Evolutionary conservation across 441 rosid species (phyloP).

Genomic region (Arabidopsis hybrid): DNA sequence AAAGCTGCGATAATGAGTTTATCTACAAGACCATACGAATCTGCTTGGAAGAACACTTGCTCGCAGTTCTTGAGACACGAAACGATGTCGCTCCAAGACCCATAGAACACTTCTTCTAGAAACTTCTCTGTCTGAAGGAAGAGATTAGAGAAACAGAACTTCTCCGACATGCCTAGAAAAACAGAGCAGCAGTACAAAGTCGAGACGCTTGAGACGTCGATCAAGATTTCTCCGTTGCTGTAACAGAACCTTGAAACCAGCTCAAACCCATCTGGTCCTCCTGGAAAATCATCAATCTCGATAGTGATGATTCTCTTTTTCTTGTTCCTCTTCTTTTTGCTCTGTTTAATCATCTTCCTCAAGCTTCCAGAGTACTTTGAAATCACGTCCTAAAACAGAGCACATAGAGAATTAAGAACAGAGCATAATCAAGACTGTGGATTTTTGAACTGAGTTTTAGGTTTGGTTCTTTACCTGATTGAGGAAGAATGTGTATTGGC

Average conservation of each 20-base stretch:
- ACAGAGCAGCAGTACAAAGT: slow-evolving; percentile 67
- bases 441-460: background rate
- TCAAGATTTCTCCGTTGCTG: slow-evolving; percentile 46
- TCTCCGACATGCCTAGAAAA: slow-evolving; percentile 67
- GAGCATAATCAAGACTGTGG: background rate
- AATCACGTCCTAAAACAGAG: slow-evolving; percentile 52
- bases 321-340: slow-evolving; percentile 51
- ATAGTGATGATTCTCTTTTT: slow-evolving; percentile 45
- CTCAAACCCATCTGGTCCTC: slow-evolving; percentile 78
- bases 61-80: slow-evolving; percentile 63
- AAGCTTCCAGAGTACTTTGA: slow-evolving; percentile 56
- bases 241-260: slow-evolving; percentile 71
- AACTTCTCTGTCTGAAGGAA: slow-evolving; percentile 59
- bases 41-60: slow-evolving; percentile 56
- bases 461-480: slow-evolving; percentile 51
- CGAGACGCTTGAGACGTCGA: slow-evolving; percentile 59
- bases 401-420: slow-evolving; percentile 1
- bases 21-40: slow-evolving; percentile 57
- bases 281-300: slow-evolving; percentile 63
- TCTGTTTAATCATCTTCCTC: slow-evolving; percentile 60
- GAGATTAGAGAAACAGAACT: slow-evolving; percentile 53
- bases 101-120: slow-evolving; percentile 56
- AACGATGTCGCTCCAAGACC: slow-evolving; percentile 66
- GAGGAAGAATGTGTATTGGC: slow-evolving; percentile 59
- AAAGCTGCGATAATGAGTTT: slow-evolving; percentile 55